phyloP scores from a whole-genome alignment of 345 rosid genomes.

The Melastoma malabathricum region DNA sequence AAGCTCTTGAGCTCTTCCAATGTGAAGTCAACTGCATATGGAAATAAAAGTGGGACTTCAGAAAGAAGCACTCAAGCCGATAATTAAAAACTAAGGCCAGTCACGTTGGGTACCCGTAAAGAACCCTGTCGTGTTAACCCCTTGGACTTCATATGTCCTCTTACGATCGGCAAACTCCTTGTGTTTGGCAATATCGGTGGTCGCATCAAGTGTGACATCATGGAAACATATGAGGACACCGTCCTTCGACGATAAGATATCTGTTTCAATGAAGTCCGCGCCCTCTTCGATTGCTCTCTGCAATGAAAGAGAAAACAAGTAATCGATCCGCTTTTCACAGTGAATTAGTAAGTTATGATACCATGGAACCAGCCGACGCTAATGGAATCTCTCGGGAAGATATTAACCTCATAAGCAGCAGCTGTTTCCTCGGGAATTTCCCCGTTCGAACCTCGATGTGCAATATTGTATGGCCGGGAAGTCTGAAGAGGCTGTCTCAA shows the following conservation, averaged over 20 bases:
- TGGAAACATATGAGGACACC: constrained; percentile 77
- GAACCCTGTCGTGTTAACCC: constrained; percentile 59
- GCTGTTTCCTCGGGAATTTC: constrained; percentile 93
- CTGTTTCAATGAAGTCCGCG: constrained; percentile 87
- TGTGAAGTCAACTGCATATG: constrained; percentile 70
- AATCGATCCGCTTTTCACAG: too few species aligned
- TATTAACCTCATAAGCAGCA: constrained; percentile 60
- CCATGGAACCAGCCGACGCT: too few species aligned
- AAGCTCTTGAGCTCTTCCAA: constrained; percentile 53
- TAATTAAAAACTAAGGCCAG: background rate
- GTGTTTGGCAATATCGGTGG: constrained; percentile 57
- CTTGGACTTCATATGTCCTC: constrained; percentile 76
- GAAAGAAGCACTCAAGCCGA: background rate
- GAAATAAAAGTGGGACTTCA: background rate
- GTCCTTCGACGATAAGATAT: constrained; percentile 66
- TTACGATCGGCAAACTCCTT: constrained; percentile 72
- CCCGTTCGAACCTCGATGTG: constrained; percentile 93
- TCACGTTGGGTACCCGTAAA: constrained; percentile 42
- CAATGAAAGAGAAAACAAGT: constrained; percentile 8
- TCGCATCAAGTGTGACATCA: constrained; percentile 66
- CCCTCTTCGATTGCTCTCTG: constrained; percentile 96
- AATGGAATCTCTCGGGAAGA: background rate
- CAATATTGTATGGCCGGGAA: constrained; percentile 75
- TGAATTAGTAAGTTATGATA: too few species aligned
- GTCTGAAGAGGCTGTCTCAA: constrained; percentile 60